A percentile compares a stretch with the other conserved stretches of the same genome.
Evolutionary conservation across 208 protist genomes (phyloP).

Genomic region (Lotmaria passim): DNA sequence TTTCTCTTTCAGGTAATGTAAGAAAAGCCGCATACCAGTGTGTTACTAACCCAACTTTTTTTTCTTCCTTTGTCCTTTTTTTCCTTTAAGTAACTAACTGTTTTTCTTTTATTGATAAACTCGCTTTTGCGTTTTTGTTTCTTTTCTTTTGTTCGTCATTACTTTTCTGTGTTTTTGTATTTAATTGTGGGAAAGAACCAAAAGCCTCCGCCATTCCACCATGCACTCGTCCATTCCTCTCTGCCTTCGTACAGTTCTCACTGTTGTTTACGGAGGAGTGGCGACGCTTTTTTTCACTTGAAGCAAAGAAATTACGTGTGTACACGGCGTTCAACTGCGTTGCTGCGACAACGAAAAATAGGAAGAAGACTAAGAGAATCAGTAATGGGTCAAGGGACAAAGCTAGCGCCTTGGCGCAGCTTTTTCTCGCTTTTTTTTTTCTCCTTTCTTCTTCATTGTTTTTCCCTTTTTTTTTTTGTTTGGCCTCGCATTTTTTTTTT

Average conservation of each 20-base stretch:
- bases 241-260: too few relatives aligned
- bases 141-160: conserved; percentile 5
- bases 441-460: neutral
- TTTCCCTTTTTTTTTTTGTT: neutral
- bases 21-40: neutral
- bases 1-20: neutral
- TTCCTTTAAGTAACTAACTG: too few relatives aligned
- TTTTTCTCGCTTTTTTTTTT: too few relatives aligned
- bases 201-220: neutral
- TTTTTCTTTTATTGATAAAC: too few relatives aligned
- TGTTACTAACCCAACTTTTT: neutral
- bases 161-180: conserved; percentile 5
- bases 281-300: neutral
- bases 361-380: too few relatives aligned
- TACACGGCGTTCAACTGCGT: too few relatives aligned
- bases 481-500: neutral
- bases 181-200: neutral
- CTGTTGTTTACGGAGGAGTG: neutral
- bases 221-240: neutral
- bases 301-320: neutral
- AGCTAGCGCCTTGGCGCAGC: too few relatives aligned
- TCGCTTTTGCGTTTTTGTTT: conserved; percentile 5
- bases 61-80: neutral
- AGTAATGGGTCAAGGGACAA: too few relatives aligned
- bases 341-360: too few relatives aligned